Conservation (phyloP, 2,329 filamentous ascomycete species). For the Xenoacremonium recifei region DNA sequence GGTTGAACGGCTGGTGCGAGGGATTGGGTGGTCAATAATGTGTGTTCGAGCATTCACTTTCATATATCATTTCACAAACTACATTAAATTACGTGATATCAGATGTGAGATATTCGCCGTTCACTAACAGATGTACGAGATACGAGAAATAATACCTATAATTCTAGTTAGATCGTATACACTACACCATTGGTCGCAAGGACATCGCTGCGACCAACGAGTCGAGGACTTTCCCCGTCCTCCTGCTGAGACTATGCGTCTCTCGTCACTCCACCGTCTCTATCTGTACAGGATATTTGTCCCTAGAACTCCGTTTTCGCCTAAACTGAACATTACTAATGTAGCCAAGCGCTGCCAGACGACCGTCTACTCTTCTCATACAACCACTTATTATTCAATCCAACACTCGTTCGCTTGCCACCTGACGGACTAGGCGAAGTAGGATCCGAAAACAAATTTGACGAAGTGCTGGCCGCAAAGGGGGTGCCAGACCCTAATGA, state of each 20-base stretch:
- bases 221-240: neutral
- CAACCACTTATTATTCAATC: constrained; percentile 89
- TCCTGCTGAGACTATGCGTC: neutral
- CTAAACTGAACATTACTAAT: constrained; percentile 21
- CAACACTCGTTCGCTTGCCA: constrained; percentile 69
- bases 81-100: too few species aligned
- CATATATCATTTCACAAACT: neutral
- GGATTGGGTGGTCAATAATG: too few species aligned
- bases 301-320: neutral
- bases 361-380: constrained; percentile 76
- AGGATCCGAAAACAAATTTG: constrained; percentile 55
- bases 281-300: constrained; percentile 7
- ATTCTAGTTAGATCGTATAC: constrained; percentile 16
- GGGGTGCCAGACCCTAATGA: constrained; percentile 61
- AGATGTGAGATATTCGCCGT: too few species aligned
- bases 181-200: constrained; percentile 14
- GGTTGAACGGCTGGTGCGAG: too few species aligned
- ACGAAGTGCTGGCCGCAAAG: constrained; percentile 47
- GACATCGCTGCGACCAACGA: constrained; percentile 11
- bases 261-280: neutral
- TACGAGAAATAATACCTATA: constrained; percentile 1
- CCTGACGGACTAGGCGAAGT: constrained; percentile 66
- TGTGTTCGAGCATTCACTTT: neutral
- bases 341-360: constrained; percentile 42
- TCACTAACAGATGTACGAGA: too few species aligned